A percentile compares a stretch with the other conserved stretches of the same genome.
Evolutionary conservation across 306 rosid genomes (phyloP).

Genomic region (Macrotyloma uniflorum): DNA sequence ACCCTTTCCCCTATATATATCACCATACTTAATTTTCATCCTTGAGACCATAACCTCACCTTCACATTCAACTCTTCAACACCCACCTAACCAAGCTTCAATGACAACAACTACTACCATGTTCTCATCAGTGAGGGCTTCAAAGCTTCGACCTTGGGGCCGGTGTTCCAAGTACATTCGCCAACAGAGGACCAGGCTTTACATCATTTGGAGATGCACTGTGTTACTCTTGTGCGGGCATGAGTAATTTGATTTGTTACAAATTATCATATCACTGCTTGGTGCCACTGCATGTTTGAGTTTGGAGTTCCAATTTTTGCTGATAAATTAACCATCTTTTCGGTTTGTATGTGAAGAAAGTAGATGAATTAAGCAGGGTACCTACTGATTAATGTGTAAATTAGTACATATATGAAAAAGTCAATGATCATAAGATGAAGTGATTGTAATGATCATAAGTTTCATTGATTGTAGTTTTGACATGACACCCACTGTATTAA

Average conservation of each 20-base stretch:
- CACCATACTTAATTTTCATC: background rate
- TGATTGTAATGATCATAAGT: background rate
- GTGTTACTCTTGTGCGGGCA: slow-evolving; percentile 79
- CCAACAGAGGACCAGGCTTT: slow-evolving; percentile 79
- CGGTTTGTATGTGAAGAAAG: background rate
- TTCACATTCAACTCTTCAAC: background rate
- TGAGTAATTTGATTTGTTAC: slow-evolving; percentile 34
- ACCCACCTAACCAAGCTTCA: background rate
- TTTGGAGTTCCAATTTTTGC: slow-evolving; percentile 4
- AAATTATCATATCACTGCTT: background rate
- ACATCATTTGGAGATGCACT: slow-evolving; percentile 92
- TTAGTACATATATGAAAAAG: background rate
- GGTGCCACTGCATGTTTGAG: background rate
- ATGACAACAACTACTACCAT: slow-evolving; percentile 31
- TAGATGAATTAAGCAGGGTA: background rate
- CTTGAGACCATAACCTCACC: background rate
- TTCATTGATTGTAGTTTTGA: slow-evolving; percentile 3
- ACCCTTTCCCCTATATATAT: slow-evolving; percentile 2
- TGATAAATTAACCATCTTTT: background rate
- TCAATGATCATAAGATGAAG: background rate
- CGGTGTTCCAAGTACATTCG: slow-evolving; percentile 70
- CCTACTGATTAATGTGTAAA: slow-evolving; percentile 11
- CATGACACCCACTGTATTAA: background rate
- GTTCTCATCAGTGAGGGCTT: slow-evolving; percentile 48
- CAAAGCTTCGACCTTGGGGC: slow-evolving; percentile 62